These are phyloP conservation scores for Kuraishia floccosa DNA, from an alignment of 805 yeast species.

Conservation along the genomic window DNA sequence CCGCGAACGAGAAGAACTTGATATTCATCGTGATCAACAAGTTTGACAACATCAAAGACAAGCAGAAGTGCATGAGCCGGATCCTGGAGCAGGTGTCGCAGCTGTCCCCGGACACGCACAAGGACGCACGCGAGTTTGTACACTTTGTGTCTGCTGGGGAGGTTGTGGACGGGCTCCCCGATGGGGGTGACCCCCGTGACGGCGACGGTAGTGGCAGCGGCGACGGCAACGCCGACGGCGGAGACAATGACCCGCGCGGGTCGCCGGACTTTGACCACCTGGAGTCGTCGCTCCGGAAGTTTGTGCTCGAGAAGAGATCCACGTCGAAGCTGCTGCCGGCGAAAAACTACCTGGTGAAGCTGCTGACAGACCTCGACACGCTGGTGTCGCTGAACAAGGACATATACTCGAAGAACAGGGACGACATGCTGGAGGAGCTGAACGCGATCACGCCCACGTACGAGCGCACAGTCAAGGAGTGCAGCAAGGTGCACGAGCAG, in stretches of 20 bases:
- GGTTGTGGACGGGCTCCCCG: slow-evolving; percentile 24
- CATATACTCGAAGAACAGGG: slow-evolving; percentile 38
- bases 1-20: slow-evolving; percentile 83
- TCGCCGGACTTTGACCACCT: slow-evolving; percentile 71
- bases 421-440: slow-evolving; percentile 35
- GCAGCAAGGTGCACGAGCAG: slow-evolving; percentile 41
- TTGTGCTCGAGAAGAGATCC: slow-evolving; percentile 82
- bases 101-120: slow-evolving; percentile 84
- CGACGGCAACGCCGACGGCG: slow-evolving; percentile 19
- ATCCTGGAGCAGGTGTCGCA: slow-evolving; percentile 79
- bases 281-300: slow-evolving; percentile 76
- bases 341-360: slow-evolving; percentile 66
- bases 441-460: slow-evolving; percentile 53
- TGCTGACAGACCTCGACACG: slow-evolving; percentile 51
- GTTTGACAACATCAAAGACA: slow-evolving; percentile 78
- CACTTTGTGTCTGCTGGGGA: slow-evolving; percentile 76
- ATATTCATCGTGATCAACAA: slow-evolving; percentile 91
- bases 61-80: slow-evolving; percentile 62
- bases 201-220: slow-evolving; percentile 27
- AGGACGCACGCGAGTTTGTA: slow-evolving; percentile 81
- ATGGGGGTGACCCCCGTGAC: slow-evolving; percentile 22
- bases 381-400: slow-evolving; percentile 54
- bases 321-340: slow-evolving; percentile 88
- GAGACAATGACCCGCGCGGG: slow-evolving; percentile 18
- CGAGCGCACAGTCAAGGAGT: slow-evolving; percentile 37